A percentile compares a stretch with the other conserved stretches of the same genome.
Evolutionary conservation across 306 rosid species (phyloP).

Genomic region (Lathyrus aphaca): DNA sequence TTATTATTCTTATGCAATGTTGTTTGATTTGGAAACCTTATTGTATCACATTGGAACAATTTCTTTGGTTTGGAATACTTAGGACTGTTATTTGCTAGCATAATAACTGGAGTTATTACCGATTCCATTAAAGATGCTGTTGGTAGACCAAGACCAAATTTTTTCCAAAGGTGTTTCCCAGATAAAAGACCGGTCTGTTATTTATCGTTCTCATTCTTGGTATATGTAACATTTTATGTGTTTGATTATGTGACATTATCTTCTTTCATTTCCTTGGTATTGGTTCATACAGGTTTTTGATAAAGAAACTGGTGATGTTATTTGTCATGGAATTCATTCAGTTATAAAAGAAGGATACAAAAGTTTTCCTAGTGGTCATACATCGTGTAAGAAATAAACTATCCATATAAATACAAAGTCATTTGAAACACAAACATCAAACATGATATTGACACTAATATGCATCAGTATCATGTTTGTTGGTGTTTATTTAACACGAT

Average conservation of each 20-base stretch:
- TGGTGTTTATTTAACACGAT: too few species aligned
- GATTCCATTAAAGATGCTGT: conserved; percentile 61
- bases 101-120: conserved; percentile 61
- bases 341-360: conserved; percentile 59
- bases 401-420: not conserved
- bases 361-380: conserved; percentile 65
- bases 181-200: conserved; percentile 46
- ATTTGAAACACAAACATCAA: not conserved
- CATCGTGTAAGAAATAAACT: conserved; percentile 49
- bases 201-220: not conserved
- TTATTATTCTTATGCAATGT: not conserved
- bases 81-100: conserved; percentile 49
- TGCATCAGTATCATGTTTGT: not conserved
- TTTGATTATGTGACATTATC: too few species aligned
- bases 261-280: too few species aligned
- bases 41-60: not conserved
- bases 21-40: not conserved
- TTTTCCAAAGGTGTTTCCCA: conserved; percentile 58
- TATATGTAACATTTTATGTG: not conserved
- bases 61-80: conserved; percentile 17
- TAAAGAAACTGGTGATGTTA: conserved; percentile 34
- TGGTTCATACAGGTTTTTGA: conserved; percentile 42
- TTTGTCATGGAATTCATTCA: conserved; percentile 39
- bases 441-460: too few species aligned
- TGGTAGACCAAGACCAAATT: conserved; percentile 63